Conservation (phyloP, 148 eudicot species). For the Rhododendron vialii region DNA sequence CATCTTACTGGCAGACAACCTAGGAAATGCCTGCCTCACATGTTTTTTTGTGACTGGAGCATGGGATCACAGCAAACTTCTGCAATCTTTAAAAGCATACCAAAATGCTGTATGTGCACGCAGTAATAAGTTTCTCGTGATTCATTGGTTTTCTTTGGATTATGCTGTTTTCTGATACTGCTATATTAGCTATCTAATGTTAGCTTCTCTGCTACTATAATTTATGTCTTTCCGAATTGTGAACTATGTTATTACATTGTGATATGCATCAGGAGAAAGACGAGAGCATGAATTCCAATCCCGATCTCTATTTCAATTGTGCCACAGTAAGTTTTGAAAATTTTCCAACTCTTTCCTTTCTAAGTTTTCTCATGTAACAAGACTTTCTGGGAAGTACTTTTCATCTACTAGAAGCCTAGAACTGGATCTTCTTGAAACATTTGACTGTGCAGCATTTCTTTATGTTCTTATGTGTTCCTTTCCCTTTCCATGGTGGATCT, state of each 20-base stretch:
- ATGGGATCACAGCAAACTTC: constrained; percentile 79
- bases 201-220: background rate
- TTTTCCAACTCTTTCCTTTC: background rate
- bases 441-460: background rate
- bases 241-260: constrained; percentile 16
- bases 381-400: background rate
- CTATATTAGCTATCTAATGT: background rate
- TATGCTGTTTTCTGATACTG: background rate
- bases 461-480: background rate
- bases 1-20: constrained; percentile 54
- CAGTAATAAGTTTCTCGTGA: constrained; percentile 4
- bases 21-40: constrained; percentile 92
- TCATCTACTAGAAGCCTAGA: background rate
- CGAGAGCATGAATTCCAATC: constrained; percentile 73
- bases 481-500: background rate
- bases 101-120: constrained; percentile 80
- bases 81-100: constrained; percentile 81
- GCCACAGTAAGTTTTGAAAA: constrained; percentile 59
- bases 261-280: constrained; percentile 73
- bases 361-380: background rate
- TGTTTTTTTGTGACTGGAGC: constrained; percentile 86
- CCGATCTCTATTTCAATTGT: constrained; percentile 85
- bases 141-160: constrained; percentile 7
- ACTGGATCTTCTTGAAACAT: background rate
- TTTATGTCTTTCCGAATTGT: background rate